Evolutionary conservation across 2,329 filamentous ascomycete species (phyloP).

Genomic region (Calonectria ilicicola): DNA sequence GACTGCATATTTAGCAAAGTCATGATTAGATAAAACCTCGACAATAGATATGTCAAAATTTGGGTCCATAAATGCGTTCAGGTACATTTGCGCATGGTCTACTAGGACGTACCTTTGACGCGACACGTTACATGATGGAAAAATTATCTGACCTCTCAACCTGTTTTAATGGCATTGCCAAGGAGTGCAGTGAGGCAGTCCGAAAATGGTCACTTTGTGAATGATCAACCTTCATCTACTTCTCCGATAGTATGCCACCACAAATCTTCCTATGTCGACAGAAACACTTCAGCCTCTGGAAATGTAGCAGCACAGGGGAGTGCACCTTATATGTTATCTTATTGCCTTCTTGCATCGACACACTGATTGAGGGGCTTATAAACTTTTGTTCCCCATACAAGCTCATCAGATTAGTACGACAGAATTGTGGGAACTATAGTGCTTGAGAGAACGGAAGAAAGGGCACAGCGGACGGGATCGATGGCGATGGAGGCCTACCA

Average conservation of each 20-base stretch:
- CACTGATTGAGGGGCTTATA: too few relatives aligned
- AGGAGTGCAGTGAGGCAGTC: background rate
- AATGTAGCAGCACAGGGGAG: too few relatives aligned
- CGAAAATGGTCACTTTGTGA: background rate
- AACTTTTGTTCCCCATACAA: too few relatives aligned
- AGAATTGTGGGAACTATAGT: too few relatives aligned
- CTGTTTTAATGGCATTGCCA: background rate
- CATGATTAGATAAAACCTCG: background rate
- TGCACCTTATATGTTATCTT: too few relatives aligned
- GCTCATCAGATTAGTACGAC: too few relatives aligned
- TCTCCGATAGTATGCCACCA: background rate
- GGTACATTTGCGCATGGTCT: background rate
- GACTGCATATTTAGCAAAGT: background rate
- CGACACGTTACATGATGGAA: background rate
- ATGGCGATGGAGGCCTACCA: too few relatives aligned
- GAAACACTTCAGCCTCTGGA: too few relatives aligned
- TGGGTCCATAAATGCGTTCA: background rate
- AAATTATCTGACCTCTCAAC: background rate
- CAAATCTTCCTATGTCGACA: background rate
- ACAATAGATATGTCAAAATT: background rate
- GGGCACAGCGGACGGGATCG: too few relatives aligned
- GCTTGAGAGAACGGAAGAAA: too few relatives aligned
- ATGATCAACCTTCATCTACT: background rate
- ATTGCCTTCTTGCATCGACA: too few relatives aligned
- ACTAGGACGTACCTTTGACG: background rate